Percentiles rank a stretch among this genome's conserved stretches.
Conservation (phyloP, 306 rosid species). For the Sesbania bispinosa region DNA sequence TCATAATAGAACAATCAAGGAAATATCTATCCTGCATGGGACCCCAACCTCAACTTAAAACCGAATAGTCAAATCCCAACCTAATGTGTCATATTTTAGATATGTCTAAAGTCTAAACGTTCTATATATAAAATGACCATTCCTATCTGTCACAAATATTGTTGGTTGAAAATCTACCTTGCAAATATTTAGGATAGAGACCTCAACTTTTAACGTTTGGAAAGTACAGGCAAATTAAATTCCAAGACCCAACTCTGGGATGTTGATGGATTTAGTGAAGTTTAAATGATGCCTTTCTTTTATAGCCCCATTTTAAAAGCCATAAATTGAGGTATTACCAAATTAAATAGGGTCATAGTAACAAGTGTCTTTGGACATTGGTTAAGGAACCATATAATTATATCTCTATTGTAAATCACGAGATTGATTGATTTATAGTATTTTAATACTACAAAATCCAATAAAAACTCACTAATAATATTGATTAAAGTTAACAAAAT, state of each 20-base stretch:
- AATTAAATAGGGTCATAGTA: too few species aligned
- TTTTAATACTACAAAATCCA: too few species aligned
- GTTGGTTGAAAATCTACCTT: background rate
- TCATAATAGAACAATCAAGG: constrained; percentile 18
- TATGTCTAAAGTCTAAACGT: background rate
- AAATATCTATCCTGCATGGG: constrained; percentile 3
- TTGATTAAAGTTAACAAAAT: background rate
- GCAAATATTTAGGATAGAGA: background rate
- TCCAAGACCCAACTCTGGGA: constrained; percentile 2
- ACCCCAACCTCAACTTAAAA: constrained; percentile 19
- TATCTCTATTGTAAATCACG: too few species aligned
- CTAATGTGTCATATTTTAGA: background rate
- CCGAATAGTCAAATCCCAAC: constrained; percentile 4
- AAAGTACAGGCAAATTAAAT: background rate
- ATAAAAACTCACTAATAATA: too few species aligned
- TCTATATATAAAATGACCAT: background rate
- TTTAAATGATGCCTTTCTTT: background rate
- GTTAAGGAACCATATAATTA: too few species aligned
- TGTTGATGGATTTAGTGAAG: background rate
- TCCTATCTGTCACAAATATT: background rate
- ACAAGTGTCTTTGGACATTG: too few species aligned
- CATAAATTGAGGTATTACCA: background rate
- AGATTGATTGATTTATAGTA: too few species aligned
- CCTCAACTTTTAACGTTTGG: background rate
- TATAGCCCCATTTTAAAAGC: background rate